These are phyloP conservation scores for Candida sp. DNA, from an alignment of 1,139 yeast genomes.

Conservation along the genomic window DNA sequence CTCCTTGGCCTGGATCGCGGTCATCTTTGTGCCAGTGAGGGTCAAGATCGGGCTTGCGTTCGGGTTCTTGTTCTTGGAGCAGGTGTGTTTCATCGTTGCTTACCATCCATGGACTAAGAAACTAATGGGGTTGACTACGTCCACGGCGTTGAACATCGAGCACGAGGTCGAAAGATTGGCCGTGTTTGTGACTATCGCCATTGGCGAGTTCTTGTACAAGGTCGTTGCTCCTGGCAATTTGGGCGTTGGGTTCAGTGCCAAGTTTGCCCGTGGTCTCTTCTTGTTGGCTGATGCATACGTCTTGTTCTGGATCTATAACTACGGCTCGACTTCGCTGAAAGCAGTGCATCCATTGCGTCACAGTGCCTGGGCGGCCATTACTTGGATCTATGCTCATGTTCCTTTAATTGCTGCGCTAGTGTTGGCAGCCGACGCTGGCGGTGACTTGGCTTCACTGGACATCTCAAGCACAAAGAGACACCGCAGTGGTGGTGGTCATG, in stretches of 20 bases:
- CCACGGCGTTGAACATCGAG: constrained; percentile 69
- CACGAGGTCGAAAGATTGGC: constrained; percentile 68
- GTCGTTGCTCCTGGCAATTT: constrained; percentile 57
- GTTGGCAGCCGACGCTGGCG: constrained; percentile 68
- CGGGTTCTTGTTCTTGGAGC: constrained; percentile 48
- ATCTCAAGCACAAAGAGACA: constrained; percentile 11
- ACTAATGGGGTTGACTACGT: constrained; percentile 41
- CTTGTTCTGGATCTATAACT: constrained; percentile 57
- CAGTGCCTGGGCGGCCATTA: constrained; percentile 47
- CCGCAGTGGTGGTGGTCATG: neutral
- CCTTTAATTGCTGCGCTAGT: constrained; percentile 57
- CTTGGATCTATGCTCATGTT: constrained; percentile 55
- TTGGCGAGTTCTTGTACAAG: constrained; percentile 66
- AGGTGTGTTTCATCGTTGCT: constrained; percentile 28
- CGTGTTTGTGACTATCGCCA: constrained; percentile 65
- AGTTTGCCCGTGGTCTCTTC: constrained; percentile 53
- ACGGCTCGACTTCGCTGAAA: constrained; percentile 53
- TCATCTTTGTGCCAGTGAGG: constrained; percentile 47
- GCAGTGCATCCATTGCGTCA: constrained; percentile 63
- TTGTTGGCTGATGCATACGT: constrained; percentile 54
- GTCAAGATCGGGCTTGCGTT: constrained; percentile 53
- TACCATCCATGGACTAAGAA: constrained; percentile 56
- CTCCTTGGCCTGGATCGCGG: constrained; percentile 48
- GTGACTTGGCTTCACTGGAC: constrained; percentile 43
- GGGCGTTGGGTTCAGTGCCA: constrained; percentile 49